Evolutionary conservation across 345 rosid genomes (phyloP), one percentile per base, ranked within the genome.

Genomic region (Reutealis trisperma): DNA sequence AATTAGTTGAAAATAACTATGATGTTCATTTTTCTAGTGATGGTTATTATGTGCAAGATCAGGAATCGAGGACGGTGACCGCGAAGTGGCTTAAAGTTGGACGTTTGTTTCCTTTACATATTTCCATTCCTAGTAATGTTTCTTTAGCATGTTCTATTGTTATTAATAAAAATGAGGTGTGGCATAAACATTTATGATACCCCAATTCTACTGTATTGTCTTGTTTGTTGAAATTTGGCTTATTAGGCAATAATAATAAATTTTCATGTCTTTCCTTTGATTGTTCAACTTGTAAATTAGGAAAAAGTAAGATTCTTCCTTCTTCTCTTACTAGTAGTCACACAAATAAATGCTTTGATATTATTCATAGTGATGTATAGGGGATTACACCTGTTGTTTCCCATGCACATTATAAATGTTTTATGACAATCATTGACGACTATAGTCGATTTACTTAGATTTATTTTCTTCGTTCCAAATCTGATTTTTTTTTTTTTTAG

Each of bases 31-130:
- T 76, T 32, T 76, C 41, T 25, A 2, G 6, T 57, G 2, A 30
- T 69, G 70, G 27, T 47, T 77, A 63, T 37, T 2, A 30, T 77
- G 25, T 70, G 27, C 21, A 77, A 6, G 76, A 71, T 77, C 47
- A 77, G 32, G 66, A 51, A 6, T 62, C 30, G 16, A 24, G 76
- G 49, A 71, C 21, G 14, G 22, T 63, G 30, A 37, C 71, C 21
- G 9, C 19, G 49, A 27, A 65, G 24, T 67, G 41, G 54, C 76
- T 67, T 78, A 71, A 34, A 71, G 51, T 71, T 9, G 63, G 19
- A 5, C 6, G 59, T 6, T 44, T 73, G 9, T 61, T 73, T 61
- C 59, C 59, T 12, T 21, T 73, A 3, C 57, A 72, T 5, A 8
- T 59, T 73, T 8, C 55, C 3, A 16, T 73, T 73, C 45, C 21